A percentile compares a stretch with the other conserved stretches of the same genome.
Conservation (phyloP, 108 stramenopile genomes). For the Nitzschia sp. region DNA sequence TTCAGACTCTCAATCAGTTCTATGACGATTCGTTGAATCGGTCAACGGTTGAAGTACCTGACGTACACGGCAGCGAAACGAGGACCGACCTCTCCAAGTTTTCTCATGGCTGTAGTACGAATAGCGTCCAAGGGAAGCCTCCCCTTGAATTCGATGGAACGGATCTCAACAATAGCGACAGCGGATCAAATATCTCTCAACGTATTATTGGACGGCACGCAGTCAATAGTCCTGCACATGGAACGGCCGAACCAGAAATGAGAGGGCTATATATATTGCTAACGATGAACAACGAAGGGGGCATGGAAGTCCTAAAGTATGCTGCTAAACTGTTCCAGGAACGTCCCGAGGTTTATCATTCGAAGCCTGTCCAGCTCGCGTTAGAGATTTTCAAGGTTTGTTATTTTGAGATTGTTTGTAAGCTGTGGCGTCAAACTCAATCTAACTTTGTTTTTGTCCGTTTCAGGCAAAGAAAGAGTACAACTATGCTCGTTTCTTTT, state of each 20-base stretch:
- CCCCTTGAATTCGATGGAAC: slow-evolving; percentile 81
- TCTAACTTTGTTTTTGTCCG: background rate
- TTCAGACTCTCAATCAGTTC: slow-evolving; percentile 70
- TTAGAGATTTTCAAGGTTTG: slow-evolving; percentile 77
- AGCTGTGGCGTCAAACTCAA: no score
- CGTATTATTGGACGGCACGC: slow-evolving; percentile 68
- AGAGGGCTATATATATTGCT: slow-evolving; percentile 82
- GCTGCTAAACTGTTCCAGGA: slow-evolving; percentile 68
- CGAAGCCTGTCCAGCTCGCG: slow-evolving; percentile 84
- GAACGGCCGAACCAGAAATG: slow-evolving; percentile 91
- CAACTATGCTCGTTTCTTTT: slow-evolving; percentile 88
- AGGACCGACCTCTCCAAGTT: background rate
- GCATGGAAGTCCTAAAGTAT: slow-evolving; percentile 92
- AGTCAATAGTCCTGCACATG: slow-evolving; percentile 39
- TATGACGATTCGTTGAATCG: slow-evolving; percentile 83
- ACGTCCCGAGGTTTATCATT: slow-evolving; percentile 72
- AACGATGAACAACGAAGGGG: slow-evolving; percentile 87
- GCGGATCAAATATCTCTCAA: slow-evolving; percentile 23
- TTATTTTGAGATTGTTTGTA: background rate
- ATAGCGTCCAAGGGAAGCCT: slow-evolving; percentile 60
- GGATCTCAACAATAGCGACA: slow-evolving; percentile 50
- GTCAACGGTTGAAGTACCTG: slow-evolving; percentile 61
- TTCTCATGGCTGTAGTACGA: slow-evolving; percentile 62
- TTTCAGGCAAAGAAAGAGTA: slow-evolving; percentile 69
- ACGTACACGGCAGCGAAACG: slow-evolving; percentile 41